These are phyloP conservation scores for Gynandropsis gynandra DNA, from an alignment of 345 rosid genomes.

Conservation along the genomic window DNA sequence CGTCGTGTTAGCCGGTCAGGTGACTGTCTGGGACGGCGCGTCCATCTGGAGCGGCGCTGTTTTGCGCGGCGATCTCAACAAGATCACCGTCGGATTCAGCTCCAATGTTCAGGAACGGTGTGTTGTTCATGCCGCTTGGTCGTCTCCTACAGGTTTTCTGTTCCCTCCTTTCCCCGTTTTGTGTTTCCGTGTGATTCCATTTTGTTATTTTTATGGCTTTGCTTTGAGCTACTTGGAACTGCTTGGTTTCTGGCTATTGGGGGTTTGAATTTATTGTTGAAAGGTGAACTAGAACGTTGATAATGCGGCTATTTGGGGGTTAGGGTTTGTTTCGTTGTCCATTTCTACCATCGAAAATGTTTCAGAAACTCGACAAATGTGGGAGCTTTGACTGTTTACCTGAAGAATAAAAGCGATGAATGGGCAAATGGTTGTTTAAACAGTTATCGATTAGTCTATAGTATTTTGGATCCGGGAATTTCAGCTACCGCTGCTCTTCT, in stretches of 20 bases:
- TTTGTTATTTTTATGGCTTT: no score
- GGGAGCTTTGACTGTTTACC: no score
- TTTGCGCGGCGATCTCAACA: constrained; percentile 94
- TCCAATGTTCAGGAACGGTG: constrained; percentile 91
- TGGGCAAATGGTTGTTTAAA: background rate
- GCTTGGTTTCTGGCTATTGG: background rate
- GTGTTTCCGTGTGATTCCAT: no score
- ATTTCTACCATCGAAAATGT: background rate
- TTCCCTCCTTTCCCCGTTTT: background rate
- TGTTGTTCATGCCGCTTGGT: constrained; percentile 95
- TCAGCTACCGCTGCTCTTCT: background rate
- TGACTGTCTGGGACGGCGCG: constrained; percentile 72
- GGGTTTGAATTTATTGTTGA: background rate
- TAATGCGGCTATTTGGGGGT: constrained; percentile 3
- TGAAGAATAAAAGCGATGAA: background rate
- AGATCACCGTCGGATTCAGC: constrained; percentile 85
- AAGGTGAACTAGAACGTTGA: background rate
- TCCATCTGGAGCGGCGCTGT: constrained; percentile 92
- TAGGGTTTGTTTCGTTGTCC: constrained; percentile 2
- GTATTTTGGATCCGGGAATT: background rate
- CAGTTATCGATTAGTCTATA: background rate
- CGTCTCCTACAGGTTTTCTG: constrained; percentile 78
- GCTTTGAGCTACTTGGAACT: background rate
- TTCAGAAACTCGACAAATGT: background rate
- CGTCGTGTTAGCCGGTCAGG: constrained; percentile 90